phyloP scores from a whole-genome alignment of 2,329 filamentous ascomycete genomes.

The Hymenoscyphus repandus region DNA sequence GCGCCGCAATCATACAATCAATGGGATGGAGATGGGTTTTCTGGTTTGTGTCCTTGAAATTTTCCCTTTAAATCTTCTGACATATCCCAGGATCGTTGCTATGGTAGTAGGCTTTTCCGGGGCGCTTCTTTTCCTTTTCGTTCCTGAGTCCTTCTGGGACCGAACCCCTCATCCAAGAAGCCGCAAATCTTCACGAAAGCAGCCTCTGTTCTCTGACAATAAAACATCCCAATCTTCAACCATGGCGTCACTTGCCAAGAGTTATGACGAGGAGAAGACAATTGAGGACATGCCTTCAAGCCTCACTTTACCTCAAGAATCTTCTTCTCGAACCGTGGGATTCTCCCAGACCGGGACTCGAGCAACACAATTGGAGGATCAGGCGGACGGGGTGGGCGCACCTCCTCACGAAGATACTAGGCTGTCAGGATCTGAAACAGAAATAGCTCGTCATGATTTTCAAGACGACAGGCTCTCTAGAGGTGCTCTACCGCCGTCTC shows the following conservation, averaged over 20 bases:
- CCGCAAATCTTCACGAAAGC: slow-evolving; percentile 11
- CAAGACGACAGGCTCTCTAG: not conserved
- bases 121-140: slow-evolving; percentile 76
- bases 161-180: slow-evolving; percentile 54
- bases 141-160: slow-evolving; percentile 96
- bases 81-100: slow-evolving; percentile 61
- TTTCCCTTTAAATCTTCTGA: slow-evolving; percentile 19
- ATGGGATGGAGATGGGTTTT: slow-evolving; percentile 89
- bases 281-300: not conserved
- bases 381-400: not conserved
- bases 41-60: slow-evolving; percentile 50
- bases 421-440: not conserved
- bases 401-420: not conserved
- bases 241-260: not conserved
- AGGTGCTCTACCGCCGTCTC: no score
- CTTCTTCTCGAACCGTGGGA: slow-evolving; percentile 34
- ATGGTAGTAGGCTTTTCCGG: slow-evolving; percentile 71
- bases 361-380: not conserved
- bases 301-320: slow-evolving; percentile 7
- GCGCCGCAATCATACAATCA: slow-evolving; percentile 74
- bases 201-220: slow-evolving; percentile 17
- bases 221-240: slow-evolving; percentile 3
- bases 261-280: not conserved
- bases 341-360: slow-evolving; percentile 37
- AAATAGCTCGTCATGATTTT: slow-evolving; percentile 1